These are phyloP conservation scores for Glaciozyma martinii DNA, from an alignment of 768 basidiomycete genomes.

Conservation along the genomic window DNA sequence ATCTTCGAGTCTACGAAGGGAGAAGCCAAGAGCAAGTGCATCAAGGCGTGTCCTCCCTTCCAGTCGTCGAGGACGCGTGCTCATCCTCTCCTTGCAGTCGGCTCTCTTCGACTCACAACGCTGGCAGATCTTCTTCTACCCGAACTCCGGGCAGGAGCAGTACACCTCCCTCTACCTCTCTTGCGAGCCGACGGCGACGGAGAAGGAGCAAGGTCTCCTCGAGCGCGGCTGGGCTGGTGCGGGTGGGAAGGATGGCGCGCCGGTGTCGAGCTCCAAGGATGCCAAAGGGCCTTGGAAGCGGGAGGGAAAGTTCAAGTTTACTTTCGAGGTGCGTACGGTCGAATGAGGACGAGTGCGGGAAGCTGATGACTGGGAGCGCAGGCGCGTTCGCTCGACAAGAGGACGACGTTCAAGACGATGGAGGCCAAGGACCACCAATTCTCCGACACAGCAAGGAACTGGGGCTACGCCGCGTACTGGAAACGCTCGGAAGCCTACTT, in stretches of 20 bases:
- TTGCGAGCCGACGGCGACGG: slow-evolving; percentile 39
- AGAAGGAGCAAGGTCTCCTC: slow-evolving; percentile 30
- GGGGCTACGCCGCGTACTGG: slow-evolving; percentile 11
- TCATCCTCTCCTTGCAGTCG: slow-evolving; percentile 1
- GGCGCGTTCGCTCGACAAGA: slow-evolving; percentile 13
- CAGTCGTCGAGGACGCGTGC: neutral
- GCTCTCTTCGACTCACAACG: slow-evolving; percentile 36
- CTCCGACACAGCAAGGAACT: slow-evolving; percentile 19
- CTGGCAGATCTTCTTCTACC: slow-evolving; percentile 44
- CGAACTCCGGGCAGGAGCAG: slow-evolving; percentile 30
- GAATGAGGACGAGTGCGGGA: neutral
- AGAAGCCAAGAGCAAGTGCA: slow-evolving; percentile 36
- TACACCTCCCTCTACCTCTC: slow-evolving; percentile 34
- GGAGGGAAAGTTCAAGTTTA: slow-evolving; percentile 27
- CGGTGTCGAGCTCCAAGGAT: slow-evolving; percentile 4
- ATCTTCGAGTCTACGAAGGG: slow-evolving; percentile 42
- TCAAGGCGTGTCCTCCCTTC: slow-evolving; percentile 35
- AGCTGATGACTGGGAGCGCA: neutral
- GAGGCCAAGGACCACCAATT: slow-evolving; percentile 38
- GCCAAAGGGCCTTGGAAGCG: slow-evolving; percentile 20
- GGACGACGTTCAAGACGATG: slow-evolving; percentile 33
- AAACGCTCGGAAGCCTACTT: slow-evolving; percentile 30
- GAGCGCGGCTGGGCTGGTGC: neutral
- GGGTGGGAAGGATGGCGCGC: slow-evolving; percentile 1
- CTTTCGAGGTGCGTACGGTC: slow-evolving; percentile 24